phyloP scores from a whole-genome alignment of 371 early-diverging fungal species.

The Nematocida sp. region DNA sequence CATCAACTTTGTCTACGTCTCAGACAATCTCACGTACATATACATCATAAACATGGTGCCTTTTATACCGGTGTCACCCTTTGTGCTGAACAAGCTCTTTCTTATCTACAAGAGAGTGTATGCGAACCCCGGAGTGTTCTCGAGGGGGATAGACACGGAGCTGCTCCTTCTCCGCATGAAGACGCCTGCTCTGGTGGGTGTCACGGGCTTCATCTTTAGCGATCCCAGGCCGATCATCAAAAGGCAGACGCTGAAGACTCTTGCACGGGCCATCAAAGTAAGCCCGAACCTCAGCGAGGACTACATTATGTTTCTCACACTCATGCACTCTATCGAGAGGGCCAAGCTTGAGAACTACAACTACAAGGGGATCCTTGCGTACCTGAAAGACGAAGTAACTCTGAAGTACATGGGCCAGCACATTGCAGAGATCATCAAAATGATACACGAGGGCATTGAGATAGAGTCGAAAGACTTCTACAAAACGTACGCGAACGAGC shows the following conservation, averaged over 20 bases:
- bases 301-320: slow-evolving; percentile 43
- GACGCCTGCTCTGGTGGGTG: slow-evolving; percentile 42
- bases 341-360: slow-evolving; percentile 58
- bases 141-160: slow-evolving; percentile 42
- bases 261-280: slow-evolving; percentile 6
- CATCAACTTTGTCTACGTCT: slow-evolving; percentile 46
- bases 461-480: slow-evolving; percentile 50
- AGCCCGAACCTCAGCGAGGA: slow-evolving; percentile 33
- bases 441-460: slow-evolving; percentile 17
- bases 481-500: slow-evolving; percentile 41
- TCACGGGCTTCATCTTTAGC: slow-evolving; percentile 53
- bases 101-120: slow-evolving; percentile 49
- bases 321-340: slow-evolving; percentile 54
- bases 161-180: slow-evolving; percentile 47
- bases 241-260: slow-evolving; percentile 1
- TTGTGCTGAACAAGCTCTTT: slow-evolving; percentile 45
- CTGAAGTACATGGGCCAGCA: slow-evolving; percentile 51
- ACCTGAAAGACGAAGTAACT: slow-evolving; percentile 58
- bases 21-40: slow-evolving; percentile 43
- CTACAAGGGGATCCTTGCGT: slow-evolving; percentile 56
- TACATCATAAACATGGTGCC: slow-evolving; percentile 52
- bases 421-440: slow-evolving; percentile 31
- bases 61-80: slow-evolving; percentile 46
- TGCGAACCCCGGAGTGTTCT: slow-evolving; percentile 34
- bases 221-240: slow-evolving; percentile 48